Evolutionary conservation across 805 yeast genomes (phyloP).

Genomic region (Cyberlindnera lachancei): DNA sequence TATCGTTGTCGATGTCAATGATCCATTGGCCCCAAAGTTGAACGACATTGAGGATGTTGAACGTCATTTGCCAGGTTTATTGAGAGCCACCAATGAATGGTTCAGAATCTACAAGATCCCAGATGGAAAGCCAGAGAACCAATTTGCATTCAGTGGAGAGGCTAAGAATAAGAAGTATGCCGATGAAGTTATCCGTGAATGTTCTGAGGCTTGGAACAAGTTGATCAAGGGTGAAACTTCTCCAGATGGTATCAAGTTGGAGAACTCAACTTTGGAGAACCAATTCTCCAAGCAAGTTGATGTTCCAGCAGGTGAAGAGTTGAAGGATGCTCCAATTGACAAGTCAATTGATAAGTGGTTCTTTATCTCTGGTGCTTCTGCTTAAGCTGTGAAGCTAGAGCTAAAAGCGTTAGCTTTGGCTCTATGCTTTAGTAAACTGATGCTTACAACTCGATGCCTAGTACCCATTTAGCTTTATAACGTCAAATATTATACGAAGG

Average conservation of each 20-base stretch:
- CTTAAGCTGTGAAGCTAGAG: slow-evolving; percentile 21
- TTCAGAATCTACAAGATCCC: slow-evolving; percentile 97
- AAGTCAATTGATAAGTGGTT: slow-evolving; percentile 97
- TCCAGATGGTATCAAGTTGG: slow-evolving; percentile 61
- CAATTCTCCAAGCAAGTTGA: slow-evolving; percentile 41
- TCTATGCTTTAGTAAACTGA: not conserved
- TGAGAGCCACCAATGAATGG: slow-evolving; percentile 96
- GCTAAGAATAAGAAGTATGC: slow-evolving; percentile 86
- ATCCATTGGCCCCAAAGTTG: slow-evolving; percentile 81
- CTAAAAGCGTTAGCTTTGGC: not conserved
- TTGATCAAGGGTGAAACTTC: slow-evolving; percentile 60
- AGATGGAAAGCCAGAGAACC: slow-evolving; percentile 95
- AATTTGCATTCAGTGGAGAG: slow-evolving; percentile 94
- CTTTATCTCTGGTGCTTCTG: slow-evolving; percentile 81
- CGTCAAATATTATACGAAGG: too few species aligned
- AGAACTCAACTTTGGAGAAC: slow-evolving; percentile 66
- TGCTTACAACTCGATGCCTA: too few species aligned
- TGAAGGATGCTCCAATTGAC: slow-evolving; percentile 91
- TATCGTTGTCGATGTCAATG: slow-evolving; percentile 74
- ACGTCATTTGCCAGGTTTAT: slow-evolving; percentile 81
- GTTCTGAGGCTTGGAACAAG: slow-evolving; percentile 76
- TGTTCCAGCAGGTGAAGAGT: slow-evolving; percentile 64
- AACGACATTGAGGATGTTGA: slow-evolving; percentile 89
- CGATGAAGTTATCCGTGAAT: slow-evolving; percentile 73
- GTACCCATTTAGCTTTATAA: too few species aligned